Evolutionary conservation across 768 basidiomycete genomes (phyloP).

Genomic region (Dioszegia hungarica): DNA sequence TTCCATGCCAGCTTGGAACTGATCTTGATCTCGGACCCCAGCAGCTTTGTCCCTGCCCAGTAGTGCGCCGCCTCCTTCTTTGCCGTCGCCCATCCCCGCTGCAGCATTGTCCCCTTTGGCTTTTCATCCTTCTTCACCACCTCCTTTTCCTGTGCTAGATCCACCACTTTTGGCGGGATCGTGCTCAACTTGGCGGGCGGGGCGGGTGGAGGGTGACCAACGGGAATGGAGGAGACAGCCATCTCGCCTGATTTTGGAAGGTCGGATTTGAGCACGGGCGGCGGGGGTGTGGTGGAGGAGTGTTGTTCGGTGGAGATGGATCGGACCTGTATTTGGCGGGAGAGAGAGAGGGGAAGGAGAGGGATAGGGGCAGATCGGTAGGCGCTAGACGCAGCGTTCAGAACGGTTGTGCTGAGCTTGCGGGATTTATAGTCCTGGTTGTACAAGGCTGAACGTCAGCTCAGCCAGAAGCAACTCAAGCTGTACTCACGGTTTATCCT

Average conservation of each 20-base stretch:
- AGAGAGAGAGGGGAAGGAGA: constrained; percentile 3
- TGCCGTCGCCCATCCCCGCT: constrained; percentile 80
- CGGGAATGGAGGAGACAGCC: constrained; percentile 13
- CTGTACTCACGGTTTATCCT: background rate
- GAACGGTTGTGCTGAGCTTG: background rate
- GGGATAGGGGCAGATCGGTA: constrained; percentile 5
- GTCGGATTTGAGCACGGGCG: constrained; percentile 11
- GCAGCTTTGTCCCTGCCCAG: constrained; percentile 90
- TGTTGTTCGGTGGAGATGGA: constrained; percentile 8
- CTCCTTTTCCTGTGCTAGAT: constrained; percentile 16
- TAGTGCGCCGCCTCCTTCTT: constrained; percentile 96
- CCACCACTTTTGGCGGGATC: constrained; percentile 22
- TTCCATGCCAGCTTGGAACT: constrained; percentile 82
- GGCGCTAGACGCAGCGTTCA: background rate
- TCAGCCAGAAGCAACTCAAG: background rate
- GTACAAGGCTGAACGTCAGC: background rate
- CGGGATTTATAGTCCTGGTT: background rate
- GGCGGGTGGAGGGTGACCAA: constrained; percentile 25
- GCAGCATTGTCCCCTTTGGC: constrained; percentile 32
- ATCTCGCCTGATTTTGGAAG: constrained; percentile 9
- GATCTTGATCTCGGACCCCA: constrained; percentile 90
- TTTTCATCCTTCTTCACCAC: constrained; percentile 33
- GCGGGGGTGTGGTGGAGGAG: constrained; percentile 2
- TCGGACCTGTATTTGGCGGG: background rate
- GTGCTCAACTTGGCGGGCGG: constrained; percentile 20